Evolutionary conservation across 2,329 filamentous ascomycete genomes (phyloP).

Genomic region (Pseudodiploospora longispora): DNA sequence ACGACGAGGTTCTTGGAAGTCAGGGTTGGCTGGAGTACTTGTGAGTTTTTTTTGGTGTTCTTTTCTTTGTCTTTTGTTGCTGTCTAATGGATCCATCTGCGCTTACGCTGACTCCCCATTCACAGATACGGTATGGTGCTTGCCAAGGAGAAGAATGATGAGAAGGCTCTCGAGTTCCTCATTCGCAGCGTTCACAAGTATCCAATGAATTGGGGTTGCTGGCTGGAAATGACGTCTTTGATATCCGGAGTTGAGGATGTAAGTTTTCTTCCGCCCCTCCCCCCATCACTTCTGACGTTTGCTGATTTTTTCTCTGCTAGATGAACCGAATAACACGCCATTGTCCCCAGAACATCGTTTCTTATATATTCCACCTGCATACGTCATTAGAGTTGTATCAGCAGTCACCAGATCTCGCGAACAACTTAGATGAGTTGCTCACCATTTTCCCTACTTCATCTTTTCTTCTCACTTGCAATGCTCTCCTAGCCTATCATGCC

Average conservation of each 20-base stretch:
- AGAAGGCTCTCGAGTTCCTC: conserved; percentile 77
- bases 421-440: conserved; percentile 68
- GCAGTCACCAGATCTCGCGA: conserved; percentile 65
- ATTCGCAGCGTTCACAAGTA: conserved; percentile 80
- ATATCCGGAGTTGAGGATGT: conserved; percentile 76
- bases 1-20: conserved; percentile 52
- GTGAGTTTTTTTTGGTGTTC: conserved; percentile 24
- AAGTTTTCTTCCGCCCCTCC: conserved; percentile 23
- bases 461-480: conserved; percentile 84
- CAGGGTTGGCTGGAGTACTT: conserved; percentile 94
- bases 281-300: conserved; percentile 14
- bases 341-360: conserved; percentile 84
- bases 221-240: conserved; percentile 82
- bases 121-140: conserved; percentile 76
- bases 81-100: conserved; percentile 1
- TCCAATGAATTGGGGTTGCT: conserved; percentile 95
- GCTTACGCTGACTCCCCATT: neutral
- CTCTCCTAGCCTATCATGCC: conserved; percentile 80
- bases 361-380: conserved; percentile 88
- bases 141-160: conserved; percentile 83
- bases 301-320: conserved; percentile 29
- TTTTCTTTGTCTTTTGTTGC: too few species aligned
- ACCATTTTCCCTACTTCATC: conserved; percentile 79
- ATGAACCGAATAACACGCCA: conserved; percentile 62
- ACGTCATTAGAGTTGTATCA: conserved; percentile 89